phyloP scores from a whole-genome alignment of 345 rosid genomes.

The Euphorbia tirucalli region DNA sequence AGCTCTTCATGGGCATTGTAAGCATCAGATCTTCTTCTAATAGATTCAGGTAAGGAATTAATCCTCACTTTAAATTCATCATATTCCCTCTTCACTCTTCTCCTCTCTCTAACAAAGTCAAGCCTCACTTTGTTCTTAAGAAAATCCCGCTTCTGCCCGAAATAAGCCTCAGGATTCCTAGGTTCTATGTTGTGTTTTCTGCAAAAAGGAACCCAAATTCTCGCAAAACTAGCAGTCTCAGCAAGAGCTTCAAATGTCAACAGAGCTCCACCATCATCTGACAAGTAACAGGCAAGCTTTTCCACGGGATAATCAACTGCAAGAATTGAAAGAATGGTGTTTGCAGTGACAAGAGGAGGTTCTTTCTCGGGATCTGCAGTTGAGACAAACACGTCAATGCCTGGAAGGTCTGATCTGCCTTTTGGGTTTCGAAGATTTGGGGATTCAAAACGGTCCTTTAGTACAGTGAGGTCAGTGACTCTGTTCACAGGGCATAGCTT shows the following conservation, averaged over 20 bases:
- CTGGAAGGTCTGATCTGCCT: constrained; percentile 77
- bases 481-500: constrained; percentile 81
- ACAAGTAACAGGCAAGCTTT: constrained; percentile 70
- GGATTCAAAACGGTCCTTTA: constrained; percentile 62
- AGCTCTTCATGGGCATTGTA: constrained; percentile 76
- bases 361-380: constrained; percentile 85
- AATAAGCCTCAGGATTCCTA: constrained; percentile 75
- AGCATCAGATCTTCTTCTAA: constrained; percentile 73
- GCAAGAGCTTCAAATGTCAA: constrained; percentile 76
- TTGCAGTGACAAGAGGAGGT: constrained; percentile 78
- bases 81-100: constrained; percentile 80
- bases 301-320: constrained; percentile 83
- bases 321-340: constrained; percentile 67
- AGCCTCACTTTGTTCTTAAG: constrained; percentile 70
- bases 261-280: constrained; percentile 76
- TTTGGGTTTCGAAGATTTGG: constrained; percentile 74
- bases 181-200: constrained; percentile 68
- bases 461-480: constrained; percentile 59
- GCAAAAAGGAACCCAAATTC: constrained; percentile 78
- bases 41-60: constrained; percentile 65
- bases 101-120: constrained; percentile 75
- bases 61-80: constrained; percentile 82
- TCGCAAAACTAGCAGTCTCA: constrained; percentile 73
- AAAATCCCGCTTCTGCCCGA: constrained; percentile 67
- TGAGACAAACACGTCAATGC: constrained; percentile 72